Conservation (phyloP, 2,329 filamentous ascomycete species). For the Byssoonygena ceratinophila region DNA sequence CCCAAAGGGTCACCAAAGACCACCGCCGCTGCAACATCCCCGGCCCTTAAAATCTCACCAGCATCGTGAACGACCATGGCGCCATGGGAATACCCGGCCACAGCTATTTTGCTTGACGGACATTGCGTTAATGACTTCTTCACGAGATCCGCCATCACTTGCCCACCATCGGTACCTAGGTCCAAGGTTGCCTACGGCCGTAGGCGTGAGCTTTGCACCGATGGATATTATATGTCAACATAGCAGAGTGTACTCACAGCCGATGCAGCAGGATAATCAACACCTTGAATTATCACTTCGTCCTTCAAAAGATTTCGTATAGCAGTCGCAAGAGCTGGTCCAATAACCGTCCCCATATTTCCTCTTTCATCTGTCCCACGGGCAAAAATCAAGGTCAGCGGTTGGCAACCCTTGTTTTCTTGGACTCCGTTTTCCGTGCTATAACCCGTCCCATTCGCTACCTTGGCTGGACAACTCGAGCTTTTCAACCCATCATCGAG, state of each 20-base stretch:
- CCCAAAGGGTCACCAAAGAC: conserved; percentile 41
- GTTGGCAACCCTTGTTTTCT: conserved; percentile 32
- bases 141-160: conserved; percentile 25
- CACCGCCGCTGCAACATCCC: conserved; percentile 33
- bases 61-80: conserved; percentile 30
- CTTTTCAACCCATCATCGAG: neutral
- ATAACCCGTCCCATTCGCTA: conserved; percentile 17
- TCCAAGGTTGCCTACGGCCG: conserved; percentile 20
- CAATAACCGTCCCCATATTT: conserved; percentile 36
- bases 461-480: neutral
- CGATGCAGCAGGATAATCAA: conserved; percentile 25
- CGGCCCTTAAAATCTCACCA: conserved; percentile 19
- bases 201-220: conserved; percentile 17
- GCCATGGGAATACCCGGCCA: conserved; percentile 30
- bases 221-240: conserved; percentile 18
- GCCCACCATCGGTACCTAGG: conserved; percentile 24
- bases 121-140: conserved; percentile 25
- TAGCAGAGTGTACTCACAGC: conserved; percentile 9
- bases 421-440: conserved; percentile 32
- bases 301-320: conserved; percentile 21
- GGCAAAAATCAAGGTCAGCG: conserved; percentile 37
- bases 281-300: conserved; percentile 27
- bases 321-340: conserved; percentile 27
- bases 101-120: conserved; percentile 27
- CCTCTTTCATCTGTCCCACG: conserved; percentile 35